phyloP scores from a whole-genome alignment of 495 filamentous ascomycete genomes.

The Penicillium chermesinum region DNA sequence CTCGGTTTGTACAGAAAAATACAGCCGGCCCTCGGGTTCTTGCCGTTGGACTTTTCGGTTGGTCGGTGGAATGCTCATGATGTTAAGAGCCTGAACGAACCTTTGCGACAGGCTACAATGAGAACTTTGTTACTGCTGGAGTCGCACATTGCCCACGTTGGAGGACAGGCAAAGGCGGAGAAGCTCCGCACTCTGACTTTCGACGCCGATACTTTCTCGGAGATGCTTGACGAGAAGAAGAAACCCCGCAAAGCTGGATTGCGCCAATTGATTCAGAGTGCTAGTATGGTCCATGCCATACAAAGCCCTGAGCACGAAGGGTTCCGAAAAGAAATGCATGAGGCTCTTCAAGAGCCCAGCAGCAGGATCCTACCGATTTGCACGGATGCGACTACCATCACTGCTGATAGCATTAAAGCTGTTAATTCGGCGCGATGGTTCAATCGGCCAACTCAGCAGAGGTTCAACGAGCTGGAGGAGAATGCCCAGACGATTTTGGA shows the following conservation, averaged over 20 bases:
- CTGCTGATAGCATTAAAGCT: conserved; percentile 19
- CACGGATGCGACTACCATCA: conserved; percentile 13
- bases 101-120: conserved; percentile 18
- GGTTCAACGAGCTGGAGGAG: conserved; percentile 11
- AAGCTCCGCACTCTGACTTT: conserved; percentile 13
- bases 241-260: conserved; percentile 19
- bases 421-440: conserved; percentile 27
- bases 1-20: conserved; percentile 19
- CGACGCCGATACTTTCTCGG: not conserved
- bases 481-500: conserved; percentile 12
- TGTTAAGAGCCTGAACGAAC: conserved; percentile 24
- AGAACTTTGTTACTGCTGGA: conserved; percentile 19
- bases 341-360: conserved; percentile 19
- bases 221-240: conserved; percentile 11
- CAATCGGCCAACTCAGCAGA: conserved; percentile 15
- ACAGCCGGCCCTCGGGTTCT: conserved; percentile 22
- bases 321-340: conserved; percentile 21
- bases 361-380: conserved; percentile 21
- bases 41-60: conserved; percentile 27
- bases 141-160: conserved; percentile 21
- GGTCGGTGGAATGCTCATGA: conserved; percentile 29
- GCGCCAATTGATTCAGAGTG: conserved; percentile 25
- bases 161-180: conserved; percentile 19
- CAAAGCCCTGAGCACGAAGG: conserved; percentile 22
- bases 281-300: conserved; percentile 19